Conservation (phyloP, 352 stramenopile genomes). For the Globisporangium echinulatum region DNA sequence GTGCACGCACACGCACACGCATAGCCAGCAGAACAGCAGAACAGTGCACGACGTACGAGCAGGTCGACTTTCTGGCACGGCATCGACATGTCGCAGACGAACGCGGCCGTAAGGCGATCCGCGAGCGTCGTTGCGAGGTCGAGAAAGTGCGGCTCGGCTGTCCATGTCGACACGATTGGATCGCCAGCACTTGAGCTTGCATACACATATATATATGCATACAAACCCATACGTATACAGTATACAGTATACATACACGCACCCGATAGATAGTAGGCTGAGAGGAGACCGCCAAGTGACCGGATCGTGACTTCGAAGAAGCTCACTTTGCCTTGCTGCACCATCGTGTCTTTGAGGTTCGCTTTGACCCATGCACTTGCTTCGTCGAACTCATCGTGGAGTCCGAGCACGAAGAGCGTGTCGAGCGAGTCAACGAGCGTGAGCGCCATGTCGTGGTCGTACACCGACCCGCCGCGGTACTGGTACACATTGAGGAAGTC, state of each 20-base stretch:
- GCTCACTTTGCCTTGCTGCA: conserved; percentile 30
- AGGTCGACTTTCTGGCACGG: conserved; percentile 38
- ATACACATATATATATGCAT: too few species aligned
- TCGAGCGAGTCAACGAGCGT: conserved; percentile 62
- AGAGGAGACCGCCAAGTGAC: conserved; percentile 47
- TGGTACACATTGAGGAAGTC: conserved; percentile 32
- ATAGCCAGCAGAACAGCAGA: background rate
- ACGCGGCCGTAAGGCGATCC: conserved; percentile 22
- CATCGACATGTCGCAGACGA: conserved; percentile 26
- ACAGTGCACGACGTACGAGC: conserved; percentile 15
- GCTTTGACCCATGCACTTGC: conserved; percentile 46
- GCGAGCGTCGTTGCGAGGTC: conserved; percentile 31
- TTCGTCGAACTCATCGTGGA: conserved; percentile 58
- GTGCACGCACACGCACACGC: background rate
- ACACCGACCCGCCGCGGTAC: conserved; percentile 18
- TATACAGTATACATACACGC: background rate
- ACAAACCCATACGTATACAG: too few species aligned
- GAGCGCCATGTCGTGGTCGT: conserved; percentile 57
- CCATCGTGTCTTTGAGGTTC: conserved; percentile 30
- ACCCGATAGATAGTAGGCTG: conserved; percentile 48
- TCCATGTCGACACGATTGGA: background rate
- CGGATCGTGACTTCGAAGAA: conserved; percentile 63
- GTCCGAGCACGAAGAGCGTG: conserved; percentile 55
- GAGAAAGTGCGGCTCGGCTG: conserved; percentile 25
- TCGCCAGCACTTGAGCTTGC: too few species aligned